Base-by-base conservation (phyloP, 2,329 filamentous ascomycete genomes). In the Epichloe festucae region DNA sequence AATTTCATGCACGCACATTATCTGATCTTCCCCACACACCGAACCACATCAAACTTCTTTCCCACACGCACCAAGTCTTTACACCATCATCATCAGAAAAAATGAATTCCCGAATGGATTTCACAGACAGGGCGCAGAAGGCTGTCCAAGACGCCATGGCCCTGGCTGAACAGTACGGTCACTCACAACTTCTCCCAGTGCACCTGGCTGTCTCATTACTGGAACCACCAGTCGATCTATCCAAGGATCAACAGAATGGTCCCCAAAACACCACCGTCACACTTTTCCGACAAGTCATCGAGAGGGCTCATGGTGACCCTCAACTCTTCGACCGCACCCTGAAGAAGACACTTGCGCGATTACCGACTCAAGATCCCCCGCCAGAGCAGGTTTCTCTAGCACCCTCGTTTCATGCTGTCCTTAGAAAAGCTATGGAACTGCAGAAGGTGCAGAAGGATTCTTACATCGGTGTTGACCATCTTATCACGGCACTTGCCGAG, bases 371-470 rank as follows among this genome's bases (percentile, higher is more conserved):
- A 72, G 89, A 96, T 60, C 93, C 93, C 90, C 90, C 93, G 12
- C 93, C 93, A 54, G 91, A 97, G 65, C 81, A 85, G 59, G 84
- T 95, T 52, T 82, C 87, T 51, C 81, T 95, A 61, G 84, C 90
- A 11, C 89, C 89, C 1, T 75, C 82, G 8, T 90, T 97, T 69
- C 81, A 84, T 56, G 87, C 85, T 59, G 79, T 96, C 52, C 76
- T 98, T 49, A 81, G 89, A 59, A 81, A 87, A 59, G 89, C 93
- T 2, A 83, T 87, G 66, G 89, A 97, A 35, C 70, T 98, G 51
- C 91, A 94, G 61, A 95, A 94, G 72, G 89, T 90, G n/a, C 93
- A 98, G 63, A 97, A 96, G 62, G 93, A 98, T 66, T 88, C 82
- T 57, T 98, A 83, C 68, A 87, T 98, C 57, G 93, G 91, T 41